Percentiles rank a stretch among this genome's conserved stretches.
These are phyloP conservation scores for Pelargonium nanum DNA, from an alignment of 345 rosid species.

Conservation along the genomic window DNA sequence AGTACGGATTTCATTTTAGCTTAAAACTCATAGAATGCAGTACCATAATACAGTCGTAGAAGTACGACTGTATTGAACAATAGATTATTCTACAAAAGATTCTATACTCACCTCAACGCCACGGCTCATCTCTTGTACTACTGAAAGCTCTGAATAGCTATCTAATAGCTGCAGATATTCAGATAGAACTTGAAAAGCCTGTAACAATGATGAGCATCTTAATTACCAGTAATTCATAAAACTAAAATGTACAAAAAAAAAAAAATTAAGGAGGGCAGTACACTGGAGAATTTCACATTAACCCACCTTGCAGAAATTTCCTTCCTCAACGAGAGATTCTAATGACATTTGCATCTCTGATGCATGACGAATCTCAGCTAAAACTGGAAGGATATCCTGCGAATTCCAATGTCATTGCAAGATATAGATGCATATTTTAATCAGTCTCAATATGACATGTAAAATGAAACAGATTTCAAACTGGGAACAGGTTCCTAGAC, in stretches of 20 bases:
- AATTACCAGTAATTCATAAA: neutral
- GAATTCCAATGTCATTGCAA: constrained; percentile 12
- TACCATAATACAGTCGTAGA: constrained; percentile 1
- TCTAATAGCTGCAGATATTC: constrained; percentile 93
- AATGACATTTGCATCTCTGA: constrained; percentile 66
- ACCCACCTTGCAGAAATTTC: constrained; percentile 85
- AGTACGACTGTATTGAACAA: neutral
- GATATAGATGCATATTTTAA: neutral
- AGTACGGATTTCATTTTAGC: neutral
- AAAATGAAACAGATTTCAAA: neutral
- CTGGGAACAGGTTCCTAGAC: neutral
- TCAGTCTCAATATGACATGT: neutral
- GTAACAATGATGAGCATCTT: constrained; percentile 12
- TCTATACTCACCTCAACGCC: constrained; percentile 75
- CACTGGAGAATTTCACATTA: constrained; percentile 1
- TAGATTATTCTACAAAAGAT: constrained; percentile 7
- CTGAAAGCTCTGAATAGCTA: constrained; percentile 77
- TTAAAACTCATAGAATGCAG: constrained; percentile 6
- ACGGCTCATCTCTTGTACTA: constrained; percentile 84
- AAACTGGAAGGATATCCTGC: constrained; percentile 81
- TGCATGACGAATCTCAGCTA: constrained; percentile 69
- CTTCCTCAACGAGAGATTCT: constrained; percentile 83
- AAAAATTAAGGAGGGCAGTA: neutral
- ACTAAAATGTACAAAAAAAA: neutral
- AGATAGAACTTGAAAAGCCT: constrained; percentile 97